phyloP scores from a whole-genome alignment of 1,139 yeast species.

The Candida freyschussii region DNA sequence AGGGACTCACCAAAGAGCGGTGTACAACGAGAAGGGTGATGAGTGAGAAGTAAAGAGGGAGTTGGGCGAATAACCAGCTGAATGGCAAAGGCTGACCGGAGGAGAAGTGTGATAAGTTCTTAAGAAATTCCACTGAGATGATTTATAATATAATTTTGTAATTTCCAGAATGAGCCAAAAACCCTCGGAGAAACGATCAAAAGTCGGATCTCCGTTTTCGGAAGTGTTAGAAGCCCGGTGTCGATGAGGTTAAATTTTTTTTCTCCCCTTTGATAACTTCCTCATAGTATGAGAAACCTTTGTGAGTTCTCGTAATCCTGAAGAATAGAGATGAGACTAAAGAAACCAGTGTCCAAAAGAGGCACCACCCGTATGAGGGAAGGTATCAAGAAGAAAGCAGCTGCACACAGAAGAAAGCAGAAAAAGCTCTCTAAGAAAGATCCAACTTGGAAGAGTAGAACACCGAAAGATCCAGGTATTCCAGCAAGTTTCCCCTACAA shows the following conservation, averaged over 20 bases:
- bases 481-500: slow-evolving; percentile 95
- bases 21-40: no score
- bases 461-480: slow-evolving; percentile 85
- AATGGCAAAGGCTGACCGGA: no score
- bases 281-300: slow-evolving; percentile 1
- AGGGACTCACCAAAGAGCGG: no score
- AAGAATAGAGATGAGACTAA: slow-evolving; percentile 23
- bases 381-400: slow-evolving; percentile 92
- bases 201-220: background rate
- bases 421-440: slow-evolving; percentile 80
- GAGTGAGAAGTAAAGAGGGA: no score
- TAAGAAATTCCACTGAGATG: no score
- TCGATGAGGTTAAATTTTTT: background rate
- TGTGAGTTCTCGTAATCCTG: background rate
- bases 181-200: slow-evolving; percentile 1
- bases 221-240: background rate
- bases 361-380: slow-evolving; percentile 88
- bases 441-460: slow-evolving; percentile 85
- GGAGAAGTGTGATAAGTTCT: no score
- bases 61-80: no score
- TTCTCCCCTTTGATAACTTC: background rate
- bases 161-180: no score
- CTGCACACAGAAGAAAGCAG: slow-evolving; percentile 86
- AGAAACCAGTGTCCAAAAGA: slow-evolving; percentile 79
- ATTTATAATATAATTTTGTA: no score